Base-by-base conservation (phyloP, 2,329 filamentous ascomycete genomes). In the Colletotrichum navitas region DNA sequence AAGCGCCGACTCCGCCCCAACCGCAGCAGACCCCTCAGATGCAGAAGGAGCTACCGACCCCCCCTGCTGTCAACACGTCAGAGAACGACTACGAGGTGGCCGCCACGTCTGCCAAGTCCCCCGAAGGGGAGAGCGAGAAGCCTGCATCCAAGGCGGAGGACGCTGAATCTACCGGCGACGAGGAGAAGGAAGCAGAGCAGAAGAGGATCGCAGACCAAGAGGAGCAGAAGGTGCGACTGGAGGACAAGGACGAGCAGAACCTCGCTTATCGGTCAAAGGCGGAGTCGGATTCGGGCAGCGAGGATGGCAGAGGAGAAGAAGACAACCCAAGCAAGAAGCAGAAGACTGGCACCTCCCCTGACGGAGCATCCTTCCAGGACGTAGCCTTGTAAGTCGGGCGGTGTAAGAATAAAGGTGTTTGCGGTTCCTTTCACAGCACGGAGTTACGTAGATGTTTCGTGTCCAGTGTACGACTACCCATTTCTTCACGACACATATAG, bases 291-390 rank as follows among this genome's bases (percentile, higher is more conserved):
- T 63, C 59, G 51, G 60, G 39, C 36, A 77, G 71, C 26, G 78
- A 79, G 18, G 78, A 79, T 16, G 75, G 77, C 10, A 77, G 78
- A 7, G 81, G 82, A 8, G 79, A 81, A 43, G 74, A 78, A 4
- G 77, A 77, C 51, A 79, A 79, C 29, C 78, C 76, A 41, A 68
- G 32, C 45, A 63, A 63, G 60, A 78, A 81, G 21, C 79, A 81
- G 58, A 85, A 84, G 73, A 80, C 83, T 0, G 80, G 82, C 21
- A 80, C 82, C 52, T 87, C 87, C 8, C 85, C 88, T 24, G 88
- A 89, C 74, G 86, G 87, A 0, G 84, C 85, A 6, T 88, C 88
- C n/a, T 91, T 91, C 79, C 89, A 91, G 76, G 88, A 91, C 75
- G 89, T 91, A 58, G 88, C 87, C 72, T 80, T 91, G 76, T 91